A percentile compares a stretch with the other conserved stretches of the same genome.
These are phyloP conservation scores for Diaporthe sp. DNA, from an alignment of 2,329 filamentous ascomycete genomes.

Conservation along the genomic window DNA sequence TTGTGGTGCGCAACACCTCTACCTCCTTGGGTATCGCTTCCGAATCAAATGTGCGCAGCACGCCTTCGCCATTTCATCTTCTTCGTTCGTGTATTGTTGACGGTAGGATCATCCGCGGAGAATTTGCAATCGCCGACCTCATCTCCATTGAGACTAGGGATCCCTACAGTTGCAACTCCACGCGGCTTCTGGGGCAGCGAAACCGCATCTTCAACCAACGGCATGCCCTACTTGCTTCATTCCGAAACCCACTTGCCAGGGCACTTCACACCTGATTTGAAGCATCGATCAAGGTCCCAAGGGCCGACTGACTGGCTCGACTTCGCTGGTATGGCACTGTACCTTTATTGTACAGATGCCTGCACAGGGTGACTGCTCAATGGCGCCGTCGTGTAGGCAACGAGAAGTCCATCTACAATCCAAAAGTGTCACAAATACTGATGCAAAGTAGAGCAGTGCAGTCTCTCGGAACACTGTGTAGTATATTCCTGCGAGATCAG, in stretches of 20 bases:
- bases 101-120: background rate
- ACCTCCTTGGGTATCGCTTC: no score
- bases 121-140: background rate
- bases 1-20: background rate
- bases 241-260: slow-evolving; percentile 16
- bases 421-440: no score
- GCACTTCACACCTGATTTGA: background rate
- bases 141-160: background rate
- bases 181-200: background rate
- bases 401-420: background rate
- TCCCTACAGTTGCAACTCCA: slow-evolving; percentile 15
- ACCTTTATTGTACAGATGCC: background rate
- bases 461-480: background rate
- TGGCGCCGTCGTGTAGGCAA: no score
- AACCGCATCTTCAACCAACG: slow-evolving; percentile 2
- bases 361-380: background rate
- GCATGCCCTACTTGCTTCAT: slow-evolving; percentile 4
- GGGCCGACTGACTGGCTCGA: background rate
- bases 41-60: background rate
- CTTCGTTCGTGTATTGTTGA: background rate
- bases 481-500: background rate
- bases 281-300: background rate
- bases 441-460: background rate
- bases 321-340: background rate
- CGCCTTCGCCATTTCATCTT: background rate